Evolutionary conservation across 495 filamentous ascomycete genomes (phyloP).

Genomic region (Pyrenopolyporus hunteri): DNA sequence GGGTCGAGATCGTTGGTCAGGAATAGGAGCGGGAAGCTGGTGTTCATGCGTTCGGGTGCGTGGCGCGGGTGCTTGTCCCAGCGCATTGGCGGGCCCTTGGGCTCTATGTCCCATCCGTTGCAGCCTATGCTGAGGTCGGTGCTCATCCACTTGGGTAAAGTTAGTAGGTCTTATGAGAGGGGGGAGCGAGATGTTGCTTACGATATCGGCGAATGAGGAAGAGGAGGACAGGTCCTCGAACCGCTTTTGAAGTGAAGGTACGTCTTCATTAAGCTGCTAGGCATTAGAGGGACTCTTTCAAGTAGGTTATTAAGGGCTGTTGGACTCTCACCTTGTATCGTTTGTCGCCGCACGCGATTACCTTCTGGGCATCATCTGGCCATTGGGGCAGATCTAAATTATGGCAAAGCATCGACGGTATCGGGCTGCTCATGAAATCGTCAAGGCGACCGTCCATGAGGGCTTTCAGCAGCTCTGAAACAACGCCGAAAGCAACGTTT

Average conservation of each 20-base stretch:
- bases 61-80: conserved; percentile 44
- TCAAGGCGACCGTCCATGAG: conserved; percentile 23
- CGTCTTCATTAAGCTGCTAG: conserved; percentile 46
- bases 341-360: conserved; percentile 58
- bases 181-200: conserved; percentile 15
- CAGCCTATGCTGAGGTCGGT: conserved; percentile 47
- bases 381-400: conserved; percentile 51
- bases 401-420: conserved; percentile 42
- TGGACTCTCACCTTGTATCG: conserved; percentile 41
- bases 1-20: conserved; percentile 65
- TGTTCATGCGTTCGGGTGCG: conserved; percentile 47
- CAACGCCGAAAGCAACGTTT: conserved; percentile 35
- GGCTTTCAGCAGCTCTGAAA: conserved; percentile 42
- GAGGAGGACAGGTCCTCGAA: conserved; percentile 45
- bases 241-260: conserved; percentile 41
- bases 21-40: conserved; percentile 64
- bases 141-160: conserved; percentile 42
- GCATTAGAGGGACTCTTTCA: background rate
- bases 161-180: background rate
- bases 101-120: conserved; percentile 50
- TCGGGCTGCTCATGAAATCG: background rate
- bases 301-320: background rate
- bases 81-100: conserved; percentile 45
- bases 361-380: conserved; percentile 52
- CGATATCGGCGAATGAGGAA: conserved; percentile 53